Evolutionary conservation across 2,329 filamentous ascomycete genomes (phyloP).

Genomic region (Tympanopsis confertula): DNA sequence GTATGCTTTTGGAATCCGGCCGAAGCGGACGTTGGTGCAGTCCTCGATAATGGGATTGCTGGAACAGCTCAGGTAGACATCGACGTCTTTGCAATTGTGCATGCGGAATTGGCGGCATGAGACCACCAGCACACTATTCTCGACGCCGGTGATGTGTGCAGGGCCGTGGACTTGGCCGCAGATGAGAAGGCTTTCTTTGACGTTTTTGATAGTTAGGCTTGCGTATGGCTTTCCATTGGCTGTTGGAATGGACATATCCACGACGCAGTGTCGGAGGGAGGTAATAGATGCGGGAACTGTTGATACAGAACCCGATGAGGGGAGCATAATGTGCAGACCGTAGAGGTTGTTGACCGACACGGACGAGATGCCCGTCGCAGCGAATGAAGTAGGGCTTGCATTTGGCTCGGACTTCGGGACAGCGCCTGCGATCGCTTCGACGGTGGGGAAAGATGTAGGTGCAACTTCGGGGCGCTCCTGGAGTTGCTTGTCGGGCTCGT

Average conservation of each 20-base stretch:
- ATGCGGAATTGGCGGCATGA: slow-evolving; percentile 49
- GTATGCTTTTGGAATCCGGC: slow-evolving; percentile 35
- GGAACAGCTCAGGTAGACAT: slow-evolving; percentile 43
- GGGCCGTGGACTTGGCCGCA: slow-evolving; percentile 45
- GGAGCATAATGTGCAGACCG: slow-evolving; percentile 36
- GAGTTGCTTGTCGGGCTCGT: slow-evolving; percentile 14
- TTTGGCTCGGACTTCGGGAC: slow-evolving; percentile 2
- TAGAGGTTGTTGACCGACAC: slow-evolving; percentile 35
- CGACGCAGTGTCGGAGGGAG: slow-evolving; percentile 35
- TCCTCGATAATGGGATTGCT: slow-evolving; percentile 55
- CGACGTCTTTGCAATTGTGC: slow-evolving; percentile 44
- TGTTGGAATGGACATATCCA: slow-evolving; percentile 41
- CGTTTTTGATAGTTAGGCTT: slow-evolving; percentile 37
- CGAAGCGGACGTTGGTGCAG: slow-evolving; percentile 42
- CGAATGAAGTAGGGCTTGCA: slow-evolving; percentile 12
- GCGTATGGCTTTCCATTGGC: slow-evolving; percentile 32
- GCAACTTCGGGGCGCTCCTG: slow-evolving; percentile 18
- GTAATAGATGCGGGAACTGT: slow-evolving; percentile 39
- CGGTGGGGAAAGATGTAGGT: slow-evolving; percentile 18
- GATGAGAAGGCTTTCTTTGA: slow-evolving; percentile 40
- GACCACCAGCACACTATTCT: slow-evolving; percentile 39
- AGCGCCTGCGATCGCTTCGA: slow-evolving; percentile 2
- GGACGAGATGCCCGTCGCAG: slow-evolving; percentile 23
- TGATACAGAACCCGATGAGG: slow-evolving; percentile 31
- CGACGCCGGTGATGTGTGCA: slow-evolving; percentile 42